These are phyloP conservation scores for Saturnispora silvae DNA, from an alignment of 805 yeast species.

Conservation along the genomic window DNA sequence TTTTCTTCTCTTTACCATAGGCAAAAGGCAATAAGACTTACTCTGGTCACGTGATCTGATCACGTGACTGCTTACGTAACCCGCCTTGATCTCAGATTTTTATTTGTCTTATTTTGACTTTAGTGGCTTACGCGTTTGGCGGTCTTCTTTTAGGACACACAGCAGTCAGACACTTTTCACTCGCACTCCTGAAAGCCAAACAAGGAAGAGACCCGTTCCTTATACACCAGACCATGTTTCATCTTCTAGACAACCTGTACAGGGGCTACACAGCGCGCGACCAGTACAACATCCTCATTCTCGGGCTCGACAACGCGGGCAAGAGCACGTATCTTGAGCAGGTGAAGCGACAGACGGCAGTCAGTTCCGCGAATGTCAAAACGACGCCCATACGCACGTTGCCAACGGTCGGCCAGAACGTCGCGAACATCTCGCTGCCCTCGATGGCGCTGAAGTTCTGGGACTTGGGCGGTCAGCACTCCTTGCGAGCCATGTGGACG, in stretches of 20 bases:
- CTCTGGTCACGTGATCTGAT: no score
- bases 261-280: constrained; percentile 47
- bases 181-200: no score
- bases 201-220: no score
- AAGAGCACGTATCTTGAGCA: constrained; percentile 75
- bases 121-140: no score
- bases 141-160: no score
- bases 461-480: constrained; percentile 95
- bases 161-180: no score
- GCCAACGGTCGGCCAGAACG: constrained; percentile 95
- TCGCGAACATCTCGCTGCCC: constrained; percentile 31
- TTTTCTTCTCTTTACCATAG: no score
- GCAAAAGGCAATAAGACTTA: no score
- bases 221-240: no score
- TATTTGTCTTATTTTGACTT: no score
- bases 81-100: no score
- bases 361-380: constrained; percentile 25
- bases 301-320: constrained; percentile 94
- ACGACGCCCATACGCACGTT: constrained; percentile 52
- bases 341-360: constrained; percentile 39
- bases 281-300: constrained; percentile 66
- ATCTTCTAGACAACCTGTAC: constrained; percentile 52
- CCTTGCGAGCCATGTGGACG: constrained; percentile 78
- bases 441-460: constrained; percentile 59
- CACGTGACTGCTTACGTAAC: no score